Base-by-base conservation (phyloP, 2,329 filamentous ascomycete genomes). In the Diaporthe eres region DNA sequence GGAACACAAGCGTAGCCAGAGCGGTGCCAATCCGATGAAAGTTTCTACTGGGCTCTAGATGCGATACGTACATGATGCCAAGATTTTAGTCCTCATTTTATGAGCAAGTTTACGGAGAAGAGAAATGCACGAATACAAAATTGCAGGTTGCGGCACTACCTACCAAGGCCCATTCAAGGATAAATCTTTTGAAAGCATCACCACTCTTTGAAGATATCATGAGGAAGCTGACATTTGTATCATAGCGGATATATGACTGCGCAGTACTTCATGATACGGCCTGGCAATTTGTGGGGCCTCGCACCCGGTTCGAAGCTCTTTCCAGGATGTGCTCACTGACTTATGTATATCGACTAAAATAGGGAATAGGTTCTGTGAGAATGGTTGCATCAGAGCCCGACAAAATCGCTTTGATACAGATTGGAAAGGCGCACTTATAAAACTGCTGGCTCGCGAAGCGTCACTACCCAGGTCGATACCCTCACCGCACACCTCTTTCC, bases 181-280 rank as follows among this genome's bases (percentile, higher is more conserved):
- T 31, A 4, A 13, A 55, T 25, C 25, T 25, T 25, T 25, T 25
- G 25, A 25, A 25, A 25, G 25, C 25, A 25, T 8, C 25, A 22
- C 28, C 28, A 19, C 0, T 28, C 10, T 28, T 15, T 15, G 0
- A 19, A 9, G 1, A 44, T 19, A 9, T 22, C 0, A 17, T 6
- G 15, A 47, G 6, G 0, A 31, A 19, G 10, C 15, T 44, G 58
- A 17, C 22, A 63, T 2, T 19, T 28, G 5, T 25, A 49, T 15
- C 19, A 8, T 65, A 8, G 61, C 61, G 25, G 8, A 44, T 13
- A 34, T 17, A 1, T 22, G 13, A 47, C 25, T 19, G 15, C 37
- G 9, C 28, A 31, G 19, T 34, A 22, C 15, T 47, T 6, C 17
- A 31, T 31, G 42, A 22, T 61, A 4, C 55, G 19, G 34, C 3